A percentile compares a stretch with the other conserved stretches of the same genome.
These are phyloP conservation scores for Sicyos edulis DNA, from an alignment of 306 rosid genomes.

Conservation along the genomic window DNA sequence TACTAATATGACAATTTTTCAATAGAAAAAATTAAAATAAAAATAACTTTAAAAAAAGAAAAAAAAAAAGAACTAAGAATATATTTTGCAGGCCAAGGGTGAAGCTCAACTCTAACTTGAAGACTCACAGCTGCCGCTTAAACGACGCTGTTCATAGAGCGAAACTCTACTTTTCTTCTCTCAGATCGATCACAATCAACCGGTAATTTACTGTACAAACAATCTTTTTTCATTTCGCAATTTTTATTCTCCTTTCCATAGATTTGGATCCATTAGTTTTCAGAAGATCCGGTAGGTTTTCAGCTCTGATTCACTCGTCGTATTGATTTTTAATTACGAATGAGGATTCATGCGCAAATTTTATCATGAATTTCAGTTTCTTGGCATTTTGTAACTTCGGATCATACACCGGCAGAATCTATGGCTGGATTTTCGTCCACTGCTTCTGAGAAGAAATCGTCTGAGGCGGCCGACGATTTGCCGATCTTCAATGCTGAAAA, in stretches of 20 bases:
- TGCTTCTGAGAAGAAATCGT: slow-evolving; percentile 58
- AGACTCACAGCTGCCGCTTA: neutral
- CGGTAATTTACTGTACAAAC: neutral
- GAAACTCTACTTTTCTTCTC: neutral
- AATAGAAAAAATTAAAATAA: too few species aligned
- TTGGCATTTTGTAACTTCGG: slow-evolving; percentile 21
- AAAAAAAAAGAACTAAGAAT: too few species aligned
- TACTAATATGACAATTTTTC: too few species aligned
- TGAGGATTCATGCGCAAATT: neutral
- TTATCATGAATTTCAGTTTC: slow-evolving; percentile 8
- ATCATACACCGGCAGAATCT: slow-evolving; percentile 24
- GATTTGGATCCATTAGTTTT: neutral
- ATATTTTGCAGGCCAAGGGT: too few species aligned
- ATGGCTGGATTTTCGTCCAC: slow-evolving; percentile 61
- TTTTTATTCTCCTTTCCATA: neutral
- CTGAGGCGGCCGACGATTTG: slow-evolving; percentile 45
- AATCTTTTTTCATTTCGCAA: neutral
- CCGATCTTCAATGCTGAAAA: slow-evolving; percentile 77
- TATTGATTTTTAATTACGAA: neutral
- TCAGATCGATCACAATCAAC: neutral
- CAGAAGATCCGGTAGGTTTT: neutral
- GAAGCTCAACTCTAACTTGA: too few species aligned
- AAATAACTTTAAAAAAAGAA: too few species aligned
- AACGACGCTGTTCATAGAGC: neutral
- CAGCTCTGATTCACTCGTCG: neutral